phyloP scores from a whole-genome alignment of 768 basidiomycete genomes.

The Tephrocybe sp. region DNA sequence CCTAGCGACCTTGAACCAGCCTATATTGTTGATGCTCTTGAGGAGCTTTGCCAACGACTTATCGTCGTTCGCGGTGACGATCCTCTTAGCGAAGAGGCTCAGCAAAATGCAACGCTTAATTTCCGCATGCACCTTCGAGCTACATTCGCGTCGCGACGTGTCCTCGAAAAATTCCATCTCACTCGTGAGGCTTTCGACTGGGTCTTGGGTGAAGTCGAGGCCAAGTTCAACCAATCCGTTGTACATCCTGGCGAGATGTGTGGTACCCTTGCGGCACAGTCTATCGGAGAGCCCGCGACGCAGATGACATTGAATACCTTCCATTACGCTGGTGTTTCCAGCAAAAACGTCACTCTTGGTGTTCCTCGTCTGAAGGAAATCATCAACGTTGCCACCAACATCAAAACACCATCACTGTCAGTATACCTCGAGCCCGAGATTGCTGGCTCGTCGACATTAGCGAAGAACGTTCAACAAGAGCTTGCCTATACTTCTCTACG shows the following conservation, averaged over 20 bases:
- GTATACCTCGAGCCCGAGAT: slow-evolving; percentile 82
- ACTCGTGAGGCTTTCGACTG: slow-evolving; percentile 96
- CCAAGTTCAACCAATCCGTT: slow-evolving; percentile 91
- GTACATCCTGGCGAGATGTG: slow-evolving; percentile 99
- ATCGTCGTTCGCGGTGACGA: slow-evolving; percentile 89
- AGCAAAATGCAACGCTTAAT: slow-evolving; percentile 84
- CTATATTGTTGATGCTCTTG: slow-evolving; percentile 80
- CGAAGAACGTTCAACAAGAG: slow-evolving; percentile 91
- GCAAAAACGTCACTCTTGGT: slow-evolving; percentile 98
- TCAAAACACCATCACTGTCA: slow-evolving; percentile 96
- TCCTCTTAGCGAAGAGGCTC: slow-evolving; percentile 67
- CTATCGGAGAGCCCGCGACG: slow-evolving; percentile 98
- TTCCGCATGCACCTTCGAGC: slow-evolving; percentile 94
- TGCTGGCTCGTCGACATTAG: slow-evolving; percentile 54
- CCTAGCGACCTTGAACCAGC: slow-evolving; percentile 89
- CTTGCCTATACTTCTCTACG: slow-evolving; percentile 91
- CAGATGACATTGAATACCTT: slow-evolving; percentile 99
- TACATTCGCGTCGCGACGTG: slow-evolving; percentile 81
- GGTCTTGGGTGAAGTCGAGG: slow-evolving; percentile 94
- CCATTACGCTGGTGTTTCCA: slow-evolving; percentile 99
- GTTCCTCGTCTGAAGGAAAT: slow-evolving; percentile 99
- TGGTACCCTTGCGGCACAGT: slow-evolving; percentile 95
- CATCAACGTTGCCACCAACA: slow-evolving; percentile 97
- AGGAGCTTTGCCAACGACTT: slow-evolving; percentile 71
- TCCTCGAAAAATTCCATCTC: slow-evolving; percentile 85